Percentiles rank a stretch among this genome's conserved stretches.
Evolutionary conservation across 148 eudicot species (phyloP).

Genomic region (Rhododendron henanense): DNA sequence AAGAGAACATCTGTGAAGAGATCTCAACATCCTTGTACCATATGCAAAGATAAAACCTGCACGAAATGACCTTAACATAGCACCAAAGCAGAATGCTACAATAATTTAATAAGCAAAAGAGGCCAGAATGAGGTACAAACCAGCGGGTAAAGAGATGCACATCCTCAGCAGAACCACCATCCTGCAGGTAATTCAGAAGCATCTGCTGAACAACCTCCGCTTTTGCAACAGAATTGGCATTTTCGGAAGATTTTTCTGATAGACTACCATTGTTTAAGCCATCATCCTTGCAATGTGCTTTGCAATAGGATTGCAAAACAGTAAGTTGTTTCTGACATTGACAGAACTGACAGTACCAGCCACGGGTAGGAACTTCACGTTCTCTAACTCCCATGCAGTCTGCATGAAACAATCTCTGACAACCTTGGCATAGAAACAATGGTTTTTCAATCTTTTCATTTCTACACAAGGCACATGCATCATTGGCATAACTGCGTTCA

Average conservation of each 20-base stretch:
- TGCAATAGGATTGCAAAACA: constrained; percentile 59
- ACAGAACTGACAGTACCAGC: constrained; percentile 68
- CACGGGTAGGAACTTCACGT: constrained; percentile 51
- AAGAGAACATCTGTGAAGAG: constrained; percentile 45
- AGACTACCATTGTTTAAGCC: constrained; percentile 24
- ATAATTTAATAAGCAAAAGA: background rate
- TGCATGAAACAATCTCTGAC: constrained; percentile 74
- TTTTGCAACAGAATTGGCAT: constrained; percentile 35
- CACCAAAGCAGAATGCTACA: background rate
- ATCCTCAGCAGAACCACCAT: constrained; percentile 67
- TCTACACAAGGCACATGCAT: constrained; percentile 65
- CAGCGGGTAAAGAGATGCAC: constrained; percentile 78
- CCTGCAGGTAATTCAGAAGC: constrained; percentile 84
- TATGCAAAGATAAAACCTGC: constrained; percentile 91
- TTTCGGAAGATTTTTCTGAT: constrained; percentile 41
- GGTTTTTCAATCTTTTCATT: constrained; percentile 52
- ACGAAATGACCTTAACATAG: constrained; percentile 7
- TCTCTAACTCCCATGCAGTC: constrained; percentile 78
- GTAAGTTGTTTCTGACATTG: constrained; percentile 67
- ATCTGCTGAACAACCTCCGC: constrained; percentile 87
- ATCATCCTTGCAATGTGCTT: constrained; percentile 52
- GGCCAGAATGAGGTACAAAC: constrained; percentile 32
- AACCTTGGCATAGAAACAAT: constrained; percentile 68
- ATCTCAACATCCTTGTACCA: constrained; percentile 93
- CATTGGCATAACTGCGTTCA: constrained; percentile 35